Percentiles rank a stretch among this genome's conserved stretches.
Conservation (phyloP, 371 early-diverging fungal species). For the Rhizomucor miehei region DNA sequence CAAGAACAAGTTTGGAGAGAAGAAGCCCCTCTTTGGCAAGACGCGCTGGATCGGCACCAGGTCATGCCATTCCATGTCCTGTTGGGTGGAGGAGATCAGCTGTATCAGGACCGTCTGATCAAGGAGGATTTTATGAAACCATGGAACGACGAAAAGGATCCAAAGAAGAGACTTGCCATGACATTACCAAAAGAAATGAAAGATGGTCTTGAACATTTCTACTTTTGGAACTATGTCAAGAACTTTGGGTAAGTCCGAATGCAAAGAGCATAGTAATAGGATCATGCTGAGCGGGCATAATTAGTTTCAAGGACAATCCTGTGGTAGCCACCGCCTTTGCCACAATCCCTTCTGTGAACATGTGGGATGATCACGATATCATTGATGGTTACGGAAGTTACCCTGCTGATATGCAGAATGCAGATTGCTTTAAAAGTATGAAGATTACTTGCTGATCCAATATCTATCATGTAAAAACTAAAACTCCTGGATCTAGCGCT, state of each 20-base stretch:
- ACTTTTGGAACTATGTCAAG: constrained; percentile 70
- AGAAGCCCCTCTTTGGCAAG: constrained; percentile 73
- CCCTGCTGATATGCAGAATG: constrained; percentile 71
- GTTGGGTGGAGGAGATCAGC: constrained; percentile 87
- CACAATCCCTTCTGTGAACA: constrained; percentile 71
- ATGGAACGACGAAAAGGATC: constrained; percentile 40
- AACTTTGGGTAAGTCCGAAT: constrained; percentile 55
- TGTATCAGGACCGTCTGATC: constrained; percentile 56
- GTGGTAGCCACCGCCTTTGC: constrained; percentile 63
- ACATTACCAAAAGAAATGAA: constrained; percentile 53
- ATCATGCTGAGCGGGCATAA: not conserved
- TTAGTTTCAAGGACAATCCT: constrained; percentile 33
- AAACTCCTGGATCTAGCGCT: constrained; percentile 11
- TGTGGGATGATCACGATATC: constrained; percentile 80
- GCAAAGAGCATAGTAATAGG: not conserved
- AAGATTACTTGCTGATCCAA: not conserved
- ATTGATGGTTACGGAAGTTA: constrained; percentile 85
- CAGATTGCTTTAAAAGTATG: constrained; percentile 39
- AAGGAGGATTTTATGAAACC: constrained; percentile 44
- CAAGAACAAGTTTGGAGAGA: constrained; percentile 40
- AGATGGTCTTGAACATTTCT: constrained; percentile 60
- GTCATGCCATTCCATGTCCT: constrained; percentile 72
- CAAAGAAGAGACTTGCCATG: constrained; percentile 34
- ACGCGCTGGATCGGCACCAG: constrained; percentile 68
- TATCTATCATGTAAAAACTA: not conserved